Evolutionary conservation across 768 basidiomycete species (phyloP).

Genomic region (Lentinula sp.): DNA sequence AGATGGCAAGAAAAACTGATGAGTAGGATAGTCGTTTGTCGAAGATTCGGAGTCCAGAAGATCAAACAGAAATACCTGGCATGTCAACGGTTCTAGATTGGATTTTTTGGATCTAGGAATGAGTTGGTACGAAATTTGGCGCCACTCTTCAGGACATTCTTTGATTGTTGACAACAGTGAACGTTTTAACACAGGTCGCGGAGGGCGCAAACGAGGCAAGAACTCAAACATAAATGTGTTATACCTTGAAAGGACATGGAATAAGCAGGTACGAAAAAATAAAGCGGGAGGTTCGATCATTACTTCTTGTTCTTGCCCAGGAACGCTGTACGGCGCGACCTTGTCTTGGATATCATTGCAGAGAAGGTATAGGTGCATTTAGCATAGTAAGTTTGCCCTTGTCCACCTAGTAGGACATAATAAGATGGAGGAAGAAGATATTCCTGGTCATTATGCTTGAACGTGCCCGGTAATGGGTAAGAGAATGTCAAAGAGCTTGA

Average conservation of each 20-base stretch:
- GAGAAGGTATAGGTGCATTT: slow-evolving; percentile 3
- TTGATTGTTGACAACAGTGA: not conserved
- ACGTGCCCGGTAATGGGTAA: not conserved
- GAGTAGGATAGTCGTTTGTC: not conserved
- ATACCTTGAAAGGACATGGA: not conserved
- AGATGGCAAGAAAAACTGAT: slow-evolving; percentile 2
- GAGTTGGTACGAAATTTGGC: not conserved
- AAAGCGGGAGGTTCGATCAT: not conserved
- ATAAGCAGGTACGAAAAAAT: not conserved
- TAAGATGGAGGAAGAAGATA: slow-evolving; percentile 2
- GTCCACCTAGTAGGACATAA: not conserved
- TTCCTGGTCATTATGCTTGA: not conserved
- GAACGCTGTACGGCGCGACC: slow-evolving; percentile 3
- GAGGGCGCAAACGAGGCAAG: not conserved
- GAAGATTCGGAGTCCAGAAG: not conserved
- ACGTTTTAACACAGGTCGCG: not conserved
- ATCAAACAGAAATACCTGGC: not conserved
- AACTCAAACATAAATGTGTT: not conserved
- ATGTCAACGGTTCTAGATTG: not conserved
- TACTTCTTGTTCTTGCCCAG: slow-evolving; percentile 1
- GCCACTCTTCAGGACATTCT: slow-evolving; percentile 3
- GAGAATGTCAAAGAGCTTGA: not conserved
- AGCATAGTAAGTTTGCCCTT: not conserved
- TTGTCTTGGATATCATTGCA: not conserved
- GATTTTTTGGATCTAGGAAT: not conserved